These are phyloP conservation scores for Tylopilus balloui DNA, from an alignment of 768 basidiomycete genomes.

Conservation along the genomic window DNA sequence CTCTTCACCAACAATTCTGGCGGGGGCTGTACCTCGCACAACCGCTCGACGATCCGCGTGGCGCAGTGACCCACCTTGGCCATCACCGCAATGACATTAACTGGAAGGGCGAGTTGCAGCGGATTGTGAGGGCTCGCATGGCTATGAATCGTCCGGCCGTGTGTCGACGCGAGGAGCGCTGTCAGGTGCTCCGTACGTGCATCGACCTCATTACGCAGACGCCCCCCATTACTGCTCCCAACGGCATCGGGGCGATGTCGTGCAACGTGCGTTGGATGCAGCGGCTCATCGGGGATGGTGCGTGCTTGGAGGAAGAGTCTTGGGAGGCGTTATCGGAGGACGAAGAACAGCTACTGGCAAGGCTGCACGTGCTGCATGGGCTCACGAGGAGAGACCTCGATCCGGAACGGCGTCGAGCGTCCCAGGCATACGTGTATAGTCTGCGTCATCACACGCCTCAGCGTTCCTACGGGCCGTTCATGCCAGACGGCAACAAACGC, in stretches of 20 bases:
- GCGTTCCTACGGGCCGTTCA: constrained; percentile 56
- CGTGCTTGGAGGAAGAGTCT: constrained; percentile 40
- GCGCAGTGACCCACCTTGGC: constrained; percentile 39
- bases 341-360: constrained; percentile 40
- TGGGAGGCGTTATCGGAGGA: constrained; percentile 33
- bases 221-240: constrained; percentile 33
- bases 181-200: constrained; percentile 43
- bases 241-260: constrained; percentile 34
- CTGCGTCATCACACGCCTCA: constrained; percentile 50
- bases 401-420: constrained; percentile 31
- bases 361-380: constrained; percentile 55
- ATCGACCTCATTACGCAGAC: constrained; percentile 44
- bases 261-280: constrained; percentile 51
- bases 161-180: constrained; percentile 42
- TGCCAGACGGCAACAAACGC: constrained; percentile 37
- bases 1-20: constrained; percentile 48
- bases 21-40: constrained; percentile 58
- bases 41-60: constrained; percentile 60
- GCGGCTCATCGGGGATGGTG: constrained; percentile 38
- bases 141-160: constrained; percentile 35
- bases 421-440: constrained; percentile 58
- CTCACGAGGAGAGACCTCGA: constrained; percentile 44
- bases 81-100: constrained; percentile 30
- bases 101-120: constrained; percentile 54
- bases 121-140: constrained; percentile 50